Evolutionary conservation across 2,329 filamentous ascomycete species (phyloP).

Genomic region (Penicillium sp.): DNA sequence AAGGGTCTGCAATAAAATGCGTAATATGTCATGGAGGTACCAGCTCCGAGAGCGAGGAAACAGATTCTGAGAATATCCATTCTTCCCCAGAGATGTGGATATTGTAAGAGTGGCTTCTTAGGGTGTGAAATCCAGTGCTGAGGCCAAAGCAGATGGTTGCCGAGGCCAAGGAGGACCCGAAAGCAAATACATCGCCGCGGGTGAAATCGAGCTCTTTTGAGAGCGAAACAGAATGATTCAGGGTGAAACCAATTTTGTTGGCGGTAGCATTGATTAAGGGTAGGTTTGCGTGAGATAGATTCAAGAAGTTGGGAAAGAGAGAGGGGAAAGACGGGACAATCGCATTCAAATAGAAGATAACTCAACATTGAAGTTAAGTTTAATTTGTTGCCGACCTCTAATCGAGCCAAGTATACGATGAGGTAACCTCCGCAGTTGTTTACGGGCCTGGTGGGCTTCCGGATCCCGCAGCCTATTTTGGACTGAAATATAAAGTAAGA

Average conservation of each 20-base stretch:
- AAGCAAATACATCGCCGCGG: slow-evolving; percentile 10
- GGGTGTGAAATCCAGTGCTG: slow-evolving; percentile 25
- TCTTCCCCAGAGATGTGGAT: slow-evolving; percentile 29
- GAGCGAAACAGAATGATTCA: neutral
- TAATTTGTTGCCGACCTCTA: too few species aligned
- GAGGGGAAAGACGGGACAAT: too few species aligned
- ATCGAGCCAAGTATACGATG: too few species aligned
- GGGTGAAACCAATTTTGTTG: neutral
- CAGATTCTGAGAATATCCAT: slow-evolving; percentile 33
- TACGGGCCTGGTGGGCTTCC: too few species aligned
- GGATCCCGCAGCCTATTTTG: too few species aligned
- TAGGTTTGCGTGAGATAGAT: too few species aligned
- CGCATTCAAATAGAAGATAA: too few species aligned
- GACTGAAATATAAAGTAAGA: too few species aligned
- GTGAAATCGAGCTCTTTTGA: neutral
- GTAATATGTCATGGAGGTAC: slow-evolving; percentile 26
- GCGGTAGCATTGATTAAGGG: too few species aligned
- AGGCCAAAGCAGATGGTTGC: slow-evolving; percentile 8
- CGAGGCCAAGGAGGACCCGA: slow-evolving; percentile 5
- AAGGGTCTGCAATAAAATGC: slow-evolving; percentile 25
- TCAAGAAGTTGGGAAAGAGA: too few species aligned
- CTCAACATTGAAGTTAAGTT: too few species aligned
- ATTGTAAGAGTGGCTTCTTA: slow-evolving; percentile 31
- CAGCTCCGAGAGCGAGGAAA: slow-evolving; percentile 18
- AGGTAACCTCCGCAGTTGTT: too few species aligned